phyloP scores from a whole-genome alignment of 306 rosid species.

The Betula pendula region DNA sequence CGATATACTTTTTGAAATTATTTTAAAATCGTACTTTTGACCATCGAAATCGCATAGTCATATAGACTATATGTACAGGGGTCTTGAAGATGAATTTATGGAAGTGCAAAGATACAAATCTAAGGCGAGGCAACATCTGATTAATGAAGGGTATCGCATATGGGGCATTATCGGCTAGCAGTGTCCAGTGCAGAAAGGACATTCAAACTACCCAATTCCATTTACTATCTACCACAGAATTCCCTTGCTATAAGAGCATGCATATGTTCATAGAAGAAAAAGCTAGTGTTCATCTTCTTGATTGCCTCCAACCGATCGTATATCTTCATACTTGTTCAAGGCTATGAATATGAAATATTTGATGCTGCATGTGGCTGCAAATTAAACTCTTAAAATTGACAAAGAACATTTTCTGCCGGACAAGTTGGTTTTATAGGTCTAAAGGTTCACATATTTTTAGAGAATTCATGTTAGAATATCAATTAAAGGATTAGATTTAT shows the following conservation, averaged over 20 bases:
- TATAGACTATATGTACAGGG: constrained; percentile 41
- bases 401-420: too few species aligned
- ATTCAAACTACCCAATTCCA: constrained; percentile 67
- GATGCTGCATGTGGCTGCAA: neutral
- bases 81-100: constrained; percentile 55
- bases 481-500: too few species aligned
- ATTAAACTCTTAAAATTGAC: neutral
- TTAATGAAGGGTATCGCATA: constrained; percentile 55
- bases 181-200: constrained; percentile 57
- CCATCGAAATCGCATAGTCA: too few species aligned
- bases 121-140: constrained; percentile 40
- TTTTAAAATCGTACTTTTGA: too few species aligned
- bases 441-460: too few species aligned
- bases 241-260: too few species aligned
- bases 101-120: constrained; percentile 51
- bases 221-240: constrained; percentile 40
- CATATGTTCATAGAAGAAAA: neutral
- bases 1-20: too few species aligned
- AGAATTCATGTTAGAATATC: too few species aligned
- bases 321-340: neutral
- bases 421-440: too few species aligned
- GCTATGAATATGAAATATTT: neutral
- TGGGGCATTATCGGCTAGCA: constrained; percentile 69
- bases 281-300: neutral
- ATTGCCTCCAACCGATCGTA: neutral